Conservation (phyloP, 257 asterid genomes). For the Rhazya stricta region DNA sequence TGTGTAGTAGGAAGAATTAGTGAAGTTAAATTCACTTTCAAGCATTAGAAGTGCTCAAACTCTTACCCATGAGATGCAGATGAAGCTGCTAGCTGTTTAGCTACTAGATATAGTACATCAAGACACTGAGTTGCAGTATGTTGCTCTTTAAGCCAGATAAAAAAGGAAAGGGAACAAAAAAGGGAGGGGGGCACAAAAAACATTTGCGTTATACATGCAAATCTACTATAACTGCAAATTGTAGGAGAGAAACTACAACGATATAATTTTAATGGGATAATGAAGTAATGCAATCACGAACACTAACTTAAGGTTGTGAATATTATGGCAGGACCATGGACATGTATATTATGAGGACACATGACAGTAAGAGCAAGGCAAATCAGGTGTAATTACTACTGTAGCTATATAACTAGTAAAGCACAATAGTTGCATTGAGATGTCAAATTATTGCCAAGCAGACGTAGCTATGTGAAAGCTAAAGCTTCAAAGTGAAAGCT, state of each 20-base stretch:
- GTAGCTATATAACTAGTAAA: no score
- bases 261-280: no score
- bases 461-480: background rate
- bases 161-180: background rate
- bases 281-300: no score
- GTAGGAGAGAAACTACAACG: no score
- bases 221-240: background rate
- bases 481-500: no score
- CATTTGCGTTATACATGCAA: no score
- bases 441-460: background rate
- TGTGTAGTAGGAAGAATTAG: background rate
- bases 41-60: background rate
- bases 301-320: background rate
- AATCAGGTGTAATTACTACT: background rate
- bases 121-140: no score
- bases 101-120: background rate
- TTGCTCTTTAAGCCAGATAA: background rate
- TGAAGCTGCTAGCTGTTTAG: background rate
- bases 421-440: background rate
- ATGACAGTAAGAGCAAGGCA: background rate
- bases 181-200: background rate
- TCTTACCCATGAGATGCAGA: background rate
- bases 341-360: no score
- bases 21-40: background rate
- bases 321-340: no score